Evolutionary conservation across 2,329 filamentous ascomycete species (phyloP).

Genomic region (Botrytis fragariae): DNA sequence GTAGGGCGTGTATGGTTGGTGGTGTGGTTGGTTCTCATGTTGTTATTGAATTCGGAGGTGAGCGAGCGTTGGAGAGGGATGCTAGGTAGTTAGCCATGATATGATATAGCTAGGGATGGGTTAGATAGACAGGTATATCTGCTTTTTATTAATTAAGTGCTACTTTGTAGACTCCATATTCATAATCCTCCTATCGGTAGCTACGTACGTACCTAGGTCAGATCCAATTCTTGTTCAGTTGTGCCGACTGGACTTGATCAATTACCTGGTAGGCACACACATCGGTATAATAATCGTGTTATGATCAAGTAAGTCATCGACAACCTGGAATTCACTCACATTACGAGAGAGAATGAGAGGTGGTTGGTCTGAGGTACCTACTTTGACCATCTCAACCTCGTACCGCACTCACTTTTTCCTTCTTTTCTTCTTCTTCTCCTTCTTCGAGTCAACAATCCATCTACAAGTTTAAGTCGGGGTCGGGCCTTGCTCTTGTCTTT

Average conservation of each 20-base stretch:
- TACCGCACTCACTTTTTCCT: background rate
- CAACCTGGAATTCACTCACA: background rate
- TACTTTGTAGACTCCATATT: background rate
- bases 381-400: background rate
- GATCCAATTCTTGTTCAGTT: no score
- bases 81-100: no score
- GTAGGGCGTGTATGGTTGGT: background rate
- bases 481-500: background rate
- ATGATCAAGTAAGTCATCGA: background rate
- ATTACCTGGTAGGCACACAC: no score
- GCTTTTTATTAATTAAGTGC: background rate
- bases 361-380: background rate
- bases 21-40: background rate
- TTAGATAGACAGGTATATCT: no score
- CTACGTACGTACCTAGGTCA: no score
- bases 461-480: background rate
- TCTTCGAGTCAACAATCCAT: background rate
- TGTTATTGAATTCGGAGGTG: background rate
- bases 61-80: background rate
- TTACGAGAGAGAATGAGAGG: background rate
- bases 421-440: no score
- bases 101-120: background rate
- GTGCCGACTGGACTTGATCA: no score
- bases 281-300: background rate
- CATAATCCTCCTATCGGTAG: no score